Evolutionary conservation across 139 green algal species (phyloP).

Genomic region (Tetradesmus obliquus): DNA sequence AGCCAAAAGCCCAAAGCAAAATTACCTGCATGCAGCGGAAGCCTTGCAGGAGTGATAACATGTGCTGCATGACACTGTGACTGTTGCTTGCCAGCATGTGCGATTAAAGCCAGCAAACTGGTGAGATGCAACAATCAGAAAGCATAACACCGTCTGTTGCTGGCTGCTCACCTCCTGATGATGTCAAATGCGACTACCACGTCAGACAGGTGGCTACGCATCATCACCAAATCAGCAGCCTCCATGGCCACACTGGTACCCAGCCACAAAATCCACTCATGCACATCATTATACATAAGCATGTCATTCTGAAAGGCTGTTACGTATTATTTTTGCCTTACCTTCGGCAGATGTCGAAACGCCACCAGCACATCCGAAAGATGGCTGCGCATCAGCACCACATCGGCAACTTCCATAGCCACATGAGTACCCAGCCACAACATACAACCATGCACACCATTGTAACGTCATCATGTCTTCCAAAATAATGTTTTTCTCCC

Average conservation of each 20-base stretch:
- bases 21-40: constrained; percentile 84
- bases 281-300: neutral
- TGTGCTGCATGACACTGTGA: too few species aligned
- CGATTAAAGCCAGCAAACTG: too few species aligned
- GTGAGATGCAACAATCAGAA: too few species aligned
- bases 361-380: constrained; percentile 90
- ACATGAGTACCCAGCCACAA: constrained; percentile 67
- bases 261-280: neutral
- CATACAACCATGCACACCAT: too few species aligned
- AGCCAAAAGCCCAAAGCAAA: constrained; percentile 78
- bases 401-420: constrained; percentile 86
- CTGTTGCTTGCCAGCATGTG: too few species aligned
- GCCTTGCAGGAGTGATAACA: constrained; percentile 5
- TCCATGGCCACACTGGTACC: constrained; percentile 81
- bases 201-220: constrained; percentile 86
- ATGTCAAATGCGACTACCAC: constrained; percentile 93
- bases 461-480: neutral
- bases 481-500: neutral
- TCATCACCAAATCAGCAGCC: constrained; percentile 88
- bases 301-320: neutral
- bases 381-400: constrained; percentile 87
- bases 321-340: neutral
- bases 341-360: constrained; percentile 75
- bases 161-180: constrained; percentile 4
- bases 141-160: too few species aligned